Base-by-base conservation (phyloP, 495 filamentous ascomycete genomes). In the Wilcoxina mikolae region DNA sequence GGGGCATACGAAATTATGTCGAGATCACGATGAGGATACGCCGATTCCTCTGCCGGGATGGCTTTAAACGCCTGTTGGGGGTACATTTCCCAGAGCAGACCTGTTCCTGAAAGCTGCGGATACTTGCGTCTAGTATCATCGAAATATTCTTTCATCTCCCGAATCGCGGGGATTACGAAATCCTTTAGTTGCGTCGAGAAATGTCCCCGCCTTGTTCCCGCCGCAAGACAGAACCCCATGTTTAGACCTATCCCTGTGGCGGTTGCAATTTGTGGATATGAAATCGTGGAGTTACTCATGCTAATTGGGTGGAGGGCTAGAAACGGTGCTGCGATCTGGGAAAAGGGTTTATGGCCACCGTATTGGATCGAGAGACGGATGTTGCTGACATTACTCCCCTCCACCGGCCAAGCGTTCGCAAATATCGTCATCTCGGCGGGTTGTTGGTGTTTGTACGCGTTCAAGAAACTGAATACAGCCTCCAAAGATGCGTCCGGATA, bases 1-100 rank as follows among this genome's bases (percentile, higher is more conserved):
- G n/a, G n/a, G n/a, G n/a, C n/a, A n/a, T n/a, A n/a, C n/a, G n/a
- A n/a, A n/a, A n/a, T n/a, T n/a, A n/a, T n/a, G n/a, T n/a, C n/a
- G n/a, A n/a, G n/a, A n/a, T n/a, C n/a, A n/a, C n/a, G n/a, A n/a
- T n/a, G n/a, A n/a, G n/a, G n/a, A n/a, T n/a, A n/a, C n/a, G n/a
- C n/a, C n/a, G n/a, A n/a, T n/a, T n/a, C n/a, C n/a, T n/a, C n/a
- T n/a, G 18, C 33, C 11, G 17, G n/a, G 10, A 53, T 23, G 2
- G 17, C 33, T 31, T 42, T 38, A 38, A 53, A 38, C 12, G 28
- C 33, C 18, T 53, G 50, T 4, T 18, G 33, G 28, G 29, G 17
- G 25, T 53, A 53, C 29, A 38, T 39, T 18, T 53, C 50, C 28
- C 28, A 53, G 18, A 53, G 28, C 23, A 50, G 15, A 25, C 20